Conservation (phyloP, 495 filamentous ascomycete genomes). For the Penicilliopsis zonata region DNA sequence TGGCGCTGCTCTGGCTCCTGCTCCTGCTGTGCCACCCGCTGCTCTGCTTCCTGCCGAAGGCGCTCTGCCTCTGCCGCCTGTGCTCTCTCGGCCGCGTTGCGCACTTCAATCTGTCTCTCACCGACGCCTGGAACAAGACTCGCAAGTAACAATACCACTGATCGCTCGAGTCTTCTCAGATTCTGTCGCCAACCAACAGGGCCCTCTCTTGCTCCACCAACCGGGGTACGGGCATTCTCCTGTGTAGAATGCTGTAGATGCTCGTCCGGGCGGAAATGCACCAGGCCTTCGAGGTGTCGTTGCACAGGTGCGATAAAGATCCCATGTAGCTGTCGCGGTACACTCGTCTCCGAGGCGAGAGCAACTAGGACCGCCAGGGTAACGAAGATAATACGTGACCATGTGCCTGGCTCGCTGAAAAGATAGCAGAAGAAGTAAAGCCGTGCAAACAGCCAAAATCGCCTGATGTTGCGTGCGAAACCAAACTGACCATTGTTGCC, state of each 20-base stretch:
- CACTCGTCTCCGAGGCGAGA: slow-evolving; percentile 52
- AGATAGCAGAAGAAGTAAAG: slow-evolving; percentile 69
- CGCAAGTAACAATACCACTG: slow-evolving; percentile 70
- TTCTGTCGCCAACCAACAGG: slow-evolving; percentile 23
- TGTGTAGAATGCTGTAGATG: slow-evolving; percentile 1
- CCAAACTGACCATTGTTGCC: slow-evolving; percentile 30
- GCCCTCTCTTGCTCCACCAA: slow-evolving; percentile 15
- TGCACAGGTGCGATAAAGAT: slow-evolving; percentile 50
- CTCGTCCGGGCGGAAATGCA: slow-evolving; percentile 38
- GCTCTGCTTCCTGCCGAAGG: slow-evolving; percentile 2
- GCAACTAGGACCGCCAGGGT: slow-evolving; percentile 43
- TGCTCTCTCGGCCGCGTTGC: slow-evolving; percentile 47
- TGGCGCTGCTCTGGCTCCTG: slow-evolving; percentile 3
- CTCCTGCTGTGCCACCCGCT: background rate
- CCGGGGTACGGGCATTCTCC: slow-evolving; percentile 4
- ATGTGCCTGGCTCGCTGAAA: slow-evolving; percentile 61
- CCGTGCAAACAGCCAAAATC: slow-evolving; percentile 68
- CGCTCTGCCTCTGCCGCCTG: slow-evolving; percentile 24
- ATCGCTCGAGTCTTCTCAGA: slow-evolving; percentile 55
- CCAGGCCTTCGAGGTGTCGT: slow-evolving; percentile 59
- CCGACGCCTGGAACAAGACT: slow-evolving; percentile 78
- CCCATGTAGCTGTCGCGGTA: slow-evolving; percentile 45
- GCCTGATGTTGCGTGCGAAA: slow-evolving; percentile 39
- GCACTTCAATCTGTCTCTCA: slow-evolving; percentile 65
- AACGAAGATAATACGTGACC: slow-evolving; percentile 56